These are phyloP conservation scores for Hypoxylon sp. DNA, from an alignment of 2,329 filamentous ascomycete genomes.

Conservation along the genomic window DNA sequence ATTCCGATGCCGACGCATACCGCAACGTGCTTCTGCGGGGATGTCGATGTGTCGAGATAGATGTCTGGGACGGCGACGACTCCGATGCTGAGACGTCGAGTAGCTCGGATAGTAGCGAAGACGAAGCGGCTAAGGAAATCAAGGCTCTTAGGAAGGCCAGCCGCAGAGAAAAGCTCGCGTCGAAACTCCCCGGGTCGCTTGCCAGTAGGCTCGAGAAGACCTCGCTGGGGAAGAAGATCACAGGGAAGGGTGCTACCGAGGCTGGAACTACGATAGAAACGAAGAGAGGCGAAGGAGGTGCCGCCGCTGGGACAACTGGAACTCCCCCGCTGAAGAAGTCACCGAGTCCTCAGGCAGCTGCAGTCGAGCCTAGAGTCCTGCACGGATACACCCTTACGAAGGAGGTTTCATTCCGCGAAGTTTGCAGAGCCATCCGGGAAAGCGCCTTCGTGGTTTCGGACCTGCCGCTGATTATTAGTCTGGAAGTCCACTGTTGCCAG, in stretches of 20 bases:
- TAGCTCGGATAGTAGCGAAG: conserved; percentile 69
- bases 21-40: conserved; percentile 85
- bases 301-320: background rate
- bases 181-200: conserved; percentile 62
- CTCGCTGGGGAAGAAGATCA: conserved; percentile 58
- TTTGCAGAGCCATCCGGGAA: conserved; percentile 83
- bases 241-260: conserved; percentile 22
- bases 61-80: conserved; percentile 93
- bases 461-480: conserved; percentile 89
- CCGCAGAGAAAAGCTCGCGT: conserved; percentile 74
- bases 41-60: conserved; percentile 92
- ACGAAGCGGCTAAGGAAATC: conserved; percentile 58
- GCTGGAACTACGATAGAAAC: conserved; percentile 1
- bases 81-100: conserved; percentile 74
- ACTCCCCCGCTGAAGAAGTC: conserved; percentile 38
- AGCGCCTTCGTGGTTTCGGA: conserved; percentile 81
- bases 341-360: conserved; percentile 49
- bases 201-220: conserved; percentile 62
- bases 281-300: conserved; percentile 18
- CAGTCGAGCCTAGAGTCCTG: conserved; percentile 79
- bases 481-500: conserved; percentile 87
- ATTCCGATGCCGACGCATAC: conserved; percentile 89
- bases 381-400: conserved; percentile 94
- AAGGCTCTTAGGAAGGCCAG: conserved; percentile 72
- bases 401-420: conserved; percentile 85